Percentiles rank a stretch among this genome's conserved stretches.
These are phyloP conservation scores for Xylaria castorea DNA, from an alignment of 495 filamentous ascomycete genomes.

Conservation along the genomic window DNA sequence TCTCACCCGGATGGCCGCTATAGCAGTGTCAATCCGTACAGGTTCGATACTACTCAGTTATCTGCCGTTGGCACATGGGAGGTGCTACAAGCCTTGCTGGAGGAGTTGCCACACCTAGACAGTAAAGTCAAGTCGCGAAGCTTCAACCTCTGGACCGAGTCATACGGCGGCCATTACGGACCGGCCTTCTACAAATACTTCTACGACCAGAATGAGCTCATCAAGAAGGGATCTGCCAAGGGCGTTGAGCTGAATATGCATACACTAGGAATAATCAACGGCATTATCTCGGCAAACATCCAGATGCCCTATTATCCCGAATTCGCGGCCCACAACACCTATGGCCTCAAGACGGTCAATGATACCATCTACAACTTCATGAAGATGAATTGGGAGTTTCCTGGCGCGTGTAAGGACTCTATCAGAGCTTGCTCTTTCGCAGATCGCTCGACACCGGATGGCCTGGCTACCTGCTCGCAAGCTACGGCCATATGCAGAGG, in stretches of 20 bases:
- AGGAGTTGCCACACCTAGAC: slow-evolving; percentile 44
- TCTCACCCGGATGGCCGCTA: slow-evolving; percentile 40
- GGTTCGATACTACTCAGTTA: slow-evolving; percentile 53
- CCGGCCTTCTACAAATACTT: slow-evolving; percentile 63
- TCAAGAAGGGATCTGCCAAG: slow-evolving; percentile 48
- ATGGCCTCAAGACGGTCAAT: slow-evolving; percentile 66
- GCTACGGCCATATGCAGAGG: slow-evolving; percentile 54
- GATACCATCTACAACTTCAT: slow-evolving; percentile 50
- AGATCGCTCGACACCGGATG: slow-evolving; percentile 47
- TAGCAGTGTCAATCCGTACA: slow-evolving; percentile 39
- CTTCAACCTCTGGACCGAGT: slow-evolving; percentile 64
- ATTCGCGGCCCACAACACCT: slow-evolving; percentile 77
- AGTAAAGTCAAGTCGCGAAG: slow-evolving; percentile 47
- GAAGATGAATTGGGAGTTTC: slow-evolving; percentile 52
- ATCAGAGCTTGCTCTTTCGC: slow-evolving; percentile 48
- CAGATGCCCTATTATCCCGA: slow-evolving; percentile 70
- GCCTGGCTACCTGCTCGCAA: slow-evolving; percentile 47
- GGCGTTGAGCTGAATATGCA: slow-evolving; percentile 61
- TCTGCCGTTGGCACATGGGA: slow-evolving; percentile 54
- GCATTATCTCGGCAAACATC: slow-evolving; percentile 70
- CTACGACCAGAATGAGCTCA: slow-evolving; percentile 61
- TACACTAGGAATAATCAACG: slow-evolving; percentile 67
- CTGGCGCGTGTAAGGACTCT: slow-evolving; percentile 52
- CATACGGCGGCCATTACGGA: slow-evolving; percentile 63
- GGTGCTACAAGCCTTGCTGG: slow-evolving; percentile 53